A percentile compares a stretch with the other conserved stretches of the same genome.
Conservation (phyloP, 2,329 filamentous ascomycete genomes). For the Catunica adiposa region DNA sequence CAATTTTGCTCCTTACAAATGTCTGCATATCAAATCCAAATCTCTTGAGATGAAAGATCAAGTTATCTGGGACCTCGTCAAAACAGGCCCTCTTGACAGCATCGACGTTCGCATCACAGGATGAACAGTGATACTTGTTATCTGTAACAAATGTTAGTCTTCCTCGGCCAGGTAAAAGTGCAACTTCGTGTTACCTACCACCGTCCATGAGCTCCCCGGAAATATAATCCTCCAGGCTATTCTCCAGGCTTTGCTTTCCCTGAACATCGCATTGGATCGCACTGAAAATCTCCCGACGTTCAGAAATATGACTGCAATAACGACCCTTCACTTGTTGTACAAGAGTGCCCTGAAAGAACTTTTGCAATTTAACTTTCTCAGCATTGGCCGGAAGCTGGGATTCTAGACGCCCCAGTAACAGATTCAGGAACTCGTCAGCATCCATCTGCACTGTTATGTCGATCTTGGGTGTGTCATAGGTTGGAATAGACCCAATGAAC, state of each 20-base stretch:
- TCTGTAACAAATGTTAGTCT: slow-evolving; percentile 30
- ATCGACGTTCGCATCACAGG: slow-evolving; percentile 75
- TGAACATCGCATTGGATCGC: slow-evolving; percentile 95
- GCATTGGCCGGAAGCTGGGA: slow-evolving; percentile 51
- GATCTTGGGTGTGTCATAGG: slow-evolving; percentile 66
- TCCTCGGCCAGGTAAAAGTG: neutral
- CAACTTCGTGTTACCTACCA: slow-evolving; percentile 28
- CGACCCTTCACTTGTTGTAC: slow-evolving; percentile 93
- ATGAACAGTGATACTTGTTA: slow-evolving; percentile 95
- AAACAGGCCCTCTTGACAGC: slow-evolving; percentile 87
- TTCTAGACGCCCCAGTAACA: slow-evolving; percentile 85
- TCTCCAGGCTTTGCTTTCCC: slow-evolving; percentile 65
- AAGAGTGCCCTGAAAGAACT: slow-evolving; percentile 79
- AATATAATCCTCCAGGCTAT: slow-evolving; percentile 88
- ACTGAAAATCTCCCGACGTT: slow-evolving; percentile 76
- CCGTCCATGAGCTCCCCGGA: slow-evolving; percentile 95
- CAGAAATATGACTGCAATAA: slow-evolving; percentile 86
- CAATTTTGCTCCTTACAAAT: slow-evolving; percentile 77
- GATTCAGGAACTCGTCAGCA: slow-evolving; percentile 92
- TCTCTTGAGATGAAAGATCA: slow-evolving; percentile 88
- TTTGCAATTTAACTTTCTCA: slow-evolving; percentile 57
- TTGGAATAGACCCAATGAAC: slow-evolving; percentile 61
- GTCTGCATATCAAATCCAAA: slow-evolving; percentile 69
- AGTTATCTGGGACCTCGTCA: slow-evolving; percentile 79
- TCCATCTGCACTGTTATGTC: slow-evolving; percentile 91